Base-by-base conservation (phyloP, 345 rosid genomes). In the Isatis tinctoria region DNA sequence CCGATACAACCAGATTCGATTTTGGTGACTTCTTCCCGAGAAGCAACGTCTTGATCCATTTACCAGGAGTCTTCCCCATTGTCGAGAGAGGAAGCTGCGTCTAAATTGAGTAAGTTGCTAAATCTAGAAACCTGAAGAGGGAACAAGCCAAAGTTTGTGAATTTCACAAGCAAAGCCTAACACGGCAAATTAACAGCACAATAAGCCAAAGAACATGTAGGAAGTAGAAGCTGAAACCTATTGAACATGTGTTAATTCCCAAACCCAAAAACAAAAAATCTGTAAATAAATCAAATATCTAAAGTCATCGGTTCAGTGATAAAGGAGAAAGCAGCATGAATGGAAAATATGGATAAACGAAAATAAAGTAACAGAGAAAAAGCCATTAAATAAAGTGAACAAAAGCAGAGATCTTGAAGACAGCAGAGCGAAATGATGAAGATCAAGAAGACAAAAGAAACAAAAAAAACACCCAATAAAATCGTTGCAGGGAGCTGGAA, bases 21-120 rank as follows among this genome's bases (percentile, higher is more conserved):
- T 87, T 91, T 0, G 91, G 84, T 3, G 91, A 84, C 78, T 84
- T 89, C 91, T 89, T 91, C 70, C 96, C 87, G 9, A 78, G 85
- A 45, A 91, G 74, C 65, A 75, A 44, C 56, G 79, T 78, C 89
- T 84, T 91, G 78, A 91, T 75, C 97, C 96, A 91, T 81, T 87
- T 87, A 75, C 87, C 91, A 18, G 91, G 88, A 27, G 89, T 85
- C 82, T 84, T 91, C 52, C 92, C 95, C 97, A 91, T 87, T 49
- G 59, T 69, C 18, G 16, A 40, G 16, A 41, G 40, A 61, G 30
- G 20, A 67, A 60, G 36, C 30, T 28, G 30, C 16, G 69, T 32
- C 40, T 64, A 10, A 32, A 61, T 28, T 53, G n/a, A 60, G 45
- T 24, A 60, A 54, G 70, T 71, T 67, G 8, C 47, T 66, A 36